Conservation (phyloP, 805 yeast species). For the Nakazawaea ishiwadae region DNA sequence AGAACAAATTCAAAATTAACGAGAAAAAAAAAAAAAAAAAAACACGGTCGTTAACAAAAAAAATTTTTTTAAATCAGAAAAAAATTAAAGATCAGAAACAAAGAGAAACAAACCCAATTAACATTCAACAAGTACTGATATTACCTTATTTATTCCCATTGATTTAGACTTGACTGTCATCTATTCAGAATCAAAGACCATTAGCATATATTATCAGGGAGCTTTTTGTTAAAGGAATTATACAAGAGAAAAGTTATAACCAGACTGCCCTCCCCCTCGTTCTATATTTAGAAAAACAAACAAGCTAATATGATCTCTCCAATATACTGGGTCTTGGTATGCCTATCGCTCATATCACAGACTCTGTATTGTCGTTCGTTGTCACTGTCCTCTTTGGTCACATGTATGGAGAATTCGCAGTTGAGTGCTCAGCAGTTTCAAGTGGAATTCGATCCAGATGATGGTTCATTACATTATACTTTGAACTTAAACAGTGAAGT, state of each 20-base stretch:
- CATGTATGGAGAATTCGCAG: slow-evolving; percentile 77
- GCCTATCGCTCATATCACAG: no score
- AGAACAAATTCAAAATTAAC: background rate
- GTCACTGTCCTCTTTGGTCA: slow-evolving; percentile 74
- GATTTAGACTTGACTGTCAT: background rate
- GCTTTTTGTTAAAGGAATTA: no score
- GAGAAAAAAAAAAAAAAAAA: no score
- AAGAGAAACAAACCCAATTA: background rate
- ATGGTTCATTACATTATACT: slow-evolving; percentile 60
- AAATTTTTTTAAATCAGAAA: background rate
- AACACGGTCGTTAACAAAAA: background rate
- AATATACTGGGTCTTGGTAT: no score
- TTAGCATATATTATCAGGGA: background rate
- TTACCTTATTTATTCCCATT: background rate
- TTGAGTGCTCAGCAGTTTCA: slow-evolving; percentile 70
- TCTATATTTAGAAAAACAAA: background rate
- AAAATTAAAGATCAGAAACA: background rate
- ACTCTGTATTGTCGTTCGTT: no score
- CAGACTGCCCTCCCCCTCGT: no score
- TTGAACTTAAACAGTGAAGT: slow-evolving; percentile 68
- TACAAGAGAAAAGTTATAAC: no score
- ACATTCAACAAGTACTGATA: background rate
- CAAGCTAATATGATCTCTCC: background rate
- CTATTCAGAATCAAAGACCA: background rate
- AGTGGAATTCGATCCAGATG: slow-evolving; percentile 72